These are phyloP conservation scores for Triadica sebifera DNA, from an alignment of 345 rosid species.

Conservation along the genomic window DNA sequence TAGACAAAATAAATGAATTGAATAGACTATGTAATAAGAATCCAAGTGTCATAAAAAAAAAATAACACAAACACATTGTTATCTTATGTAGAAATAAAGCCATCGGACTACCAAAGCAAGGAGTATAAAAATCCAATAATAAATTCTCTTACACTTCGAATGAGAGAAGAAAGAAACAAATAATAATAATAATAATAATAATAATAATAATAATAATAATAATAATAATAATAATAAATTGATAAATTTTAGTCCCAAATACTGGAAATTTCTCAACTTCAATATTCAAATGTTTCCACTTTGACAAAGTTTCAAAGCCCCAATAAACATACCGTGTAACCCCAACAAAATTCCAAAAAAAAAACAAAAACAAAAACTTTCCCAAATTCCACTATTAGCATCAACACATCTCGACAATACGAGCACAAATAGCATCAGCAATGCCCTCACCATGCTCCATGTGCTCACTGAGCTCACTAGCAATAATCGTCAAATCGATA, in stretches of 20 bases:
- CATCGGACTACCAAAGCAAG: background rate
- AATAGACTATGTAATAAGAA: too few species aligned
- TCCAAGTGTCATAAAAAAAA: too few species aligned
- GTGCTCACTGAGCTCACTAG: conserved; percentile 88
- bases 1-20: too few species aligned
- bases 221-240: too few species aligned
- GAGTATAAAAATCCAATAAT: background rate
- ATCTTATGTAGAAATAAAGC: background rate
- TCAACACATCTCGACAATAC: conserved; percentile 73
- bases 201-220: too few species aligned
- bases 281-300: background rate
- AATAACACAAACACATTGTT: too few species aligned
- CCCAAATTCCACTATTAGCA: background rate
- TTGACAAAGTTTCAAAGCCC: background rate
- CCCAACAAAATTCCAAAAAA: background rate
- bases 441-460: conserved; percentile 74
- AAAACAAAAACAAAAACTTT: background rate
- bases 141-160: background rate
- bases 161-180: background rate
- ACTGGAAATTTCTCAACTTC: too few species aligned
- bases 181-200: too few species aligned
- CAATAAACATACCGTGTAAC: background rate
- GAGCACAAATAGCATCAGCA: conserved; percentile 79
- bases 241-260: background rate
- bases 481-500: conserved; percentile 93